Percentiles rank a stretch among this genome's conserved stretches.
phyloP scores from a whole-genome alignment of 2,329 filamentous ascomycete species.

The Monosporascus sp. region DNA sequence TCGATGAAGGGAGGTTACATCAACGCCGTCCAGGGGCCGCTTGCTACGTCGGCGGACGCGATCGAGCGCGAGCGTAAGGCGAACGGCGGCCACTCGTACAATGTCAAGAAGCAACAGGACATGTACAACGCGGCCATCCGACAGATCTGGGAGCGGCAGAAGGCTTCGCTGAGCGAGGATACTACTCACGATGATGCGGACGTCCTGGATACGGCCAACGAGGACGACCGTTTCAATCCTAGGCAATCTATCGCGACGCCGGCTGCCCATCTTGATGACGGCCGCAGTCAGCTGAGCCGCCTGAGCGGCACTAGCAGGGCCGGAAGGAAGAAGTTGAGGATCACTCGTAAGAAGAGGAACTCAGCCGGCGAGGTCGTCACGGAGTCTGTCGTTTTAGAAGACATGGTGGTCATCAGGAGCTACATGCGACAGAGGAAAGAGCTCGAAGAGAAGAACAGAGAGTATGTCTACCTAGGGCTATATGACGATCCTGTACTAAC shows the following conservation, averaged over 20 bases:
- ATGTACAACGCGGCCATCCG: slow-evolving; percentile 89
- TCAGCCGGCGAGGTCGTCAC: slow-evolving; percentile 59
- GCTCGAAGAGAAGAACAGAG: slow-evolving; percentile 65
- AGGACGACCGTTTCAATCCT: slow-evolving; percentile 68
- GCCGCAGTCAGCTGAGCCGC: slow-evolving; percentile 70
- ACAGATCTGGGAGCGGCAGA: slow-evolving; percentile 89
- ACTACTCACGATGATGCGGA: slow-evolving; percentile 63
- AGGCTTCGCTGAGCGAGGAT: slow-evolving; percentile 66
- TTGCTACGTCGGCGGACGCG: slow-evolving; percentile 70
- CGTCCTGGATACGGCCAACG: slow-evolving; percentile 52
- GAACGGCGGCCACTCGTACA: slow-evolving; percentile 93
- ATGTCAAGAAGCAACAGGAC: slow-evolving; percentile 88
- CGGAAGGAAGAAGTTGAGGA: slow-evolving; percentile 63
- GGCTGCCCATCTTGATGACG: slow-evolving; percentile 66
- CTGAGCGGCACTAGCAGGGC: slow-evolving; percentile 64
- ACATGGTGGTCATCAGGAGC: slow-evolving; percentile 81
- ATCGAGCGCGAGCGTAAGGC: slow-evolving; percentile 82
- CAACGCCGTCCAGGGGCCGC: slow-evolving; percentile 66
- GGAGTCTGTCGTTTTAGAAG: slow-evolving; percentile 60
- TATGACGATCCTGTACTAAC: slow-evolving; percentile 29
- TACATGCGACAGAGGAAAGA: slow-evolving; percentile 76
- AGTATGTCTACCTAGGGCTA: slow-evolving; percentile 49
- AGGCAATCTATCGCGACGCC: slow-evolving; percentile 65
- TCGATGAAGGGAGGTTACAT: slow-evolving; percentile 98
- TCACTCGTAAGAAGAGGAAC: slow-evolving; percentile 63